phyloP scores from a whole-genome alignment of 768 basidiomycete species.

The Kockovaella imperatae region DNA sequence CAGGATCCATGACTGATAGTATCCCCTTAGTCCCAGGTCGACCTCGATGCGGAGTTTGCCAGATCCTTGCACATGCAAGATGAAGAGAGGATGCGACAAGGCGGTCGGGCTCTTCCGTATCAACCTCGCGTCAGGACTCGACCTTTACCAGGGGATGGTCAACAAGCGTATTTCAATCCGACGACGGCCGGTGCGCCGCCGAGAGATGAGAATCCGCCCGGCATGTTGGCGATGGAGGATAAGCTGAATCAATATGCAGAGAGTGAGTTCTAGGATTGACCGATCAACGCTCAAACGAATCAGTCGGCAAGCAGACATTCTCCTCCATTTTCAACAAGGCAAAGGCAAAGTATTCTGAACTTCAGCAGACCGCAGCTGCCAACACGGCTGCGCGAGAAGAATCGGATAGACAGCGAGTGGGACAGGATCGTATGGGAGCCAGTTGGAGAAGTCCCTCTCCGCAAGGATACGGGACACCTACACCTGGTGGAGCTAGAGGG shows the following conservation, averaged over 20 bases:
- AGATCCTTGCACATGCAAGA: slow-evolving; percentile 42
- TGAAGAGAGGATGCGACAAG: slow-evolving; percentile 15
- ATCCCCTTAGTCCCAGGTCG: slow-evolving; percentile 32
- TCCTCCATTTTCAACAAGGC: slow-evolving; percentile 36
- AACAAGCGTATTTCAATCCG: too few relatives aligned
- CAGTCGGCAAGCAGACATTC: slow-evolving; percentile 43
- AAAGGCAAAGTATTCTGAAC: slow-evolving; percentile 37
- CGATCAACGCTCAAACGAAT: too few relatives aligned
- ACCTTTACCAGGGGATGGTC: slow-evolving; percentile 4
- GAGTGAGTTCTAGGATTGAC: too few relatives aligned
- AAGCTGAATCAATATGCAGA: slow-evolving; percentile 38
- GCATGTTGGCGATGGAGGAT: slow-evolving; percentile 40
- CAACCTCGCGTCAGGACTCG: slow-evolving; percentile 38
- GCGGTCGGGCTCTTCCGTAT: slow-evolving; percentile 31
- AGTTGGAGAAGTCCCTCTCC: not conserved
- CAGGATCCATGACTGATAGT: not conserved
- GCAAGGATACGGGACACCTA: slow-evolving; percentile 5
- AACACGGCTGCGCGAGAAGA: too few relatives aligned
- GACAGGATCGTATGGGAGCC: not conserved
- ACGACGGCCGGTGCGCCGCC: slow-evolving; percentile 1
- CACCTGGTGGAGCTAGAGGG: slow-evolving; percentile 23
- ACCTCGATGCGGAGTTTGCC: slow-evolving; percentile 43
- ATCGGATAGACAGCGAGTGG: slow-evolving; percentile 1
- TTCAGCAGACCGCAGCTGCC: slow-evolving; percentile 24
- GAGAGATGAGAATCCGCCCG: slow-evolving; percentile 19